Evolutionary conservation across 2,329 filamentous ascomycete genomes (phyloP).

Genomic region (Pseudogymnoascus sp.): DNA sequence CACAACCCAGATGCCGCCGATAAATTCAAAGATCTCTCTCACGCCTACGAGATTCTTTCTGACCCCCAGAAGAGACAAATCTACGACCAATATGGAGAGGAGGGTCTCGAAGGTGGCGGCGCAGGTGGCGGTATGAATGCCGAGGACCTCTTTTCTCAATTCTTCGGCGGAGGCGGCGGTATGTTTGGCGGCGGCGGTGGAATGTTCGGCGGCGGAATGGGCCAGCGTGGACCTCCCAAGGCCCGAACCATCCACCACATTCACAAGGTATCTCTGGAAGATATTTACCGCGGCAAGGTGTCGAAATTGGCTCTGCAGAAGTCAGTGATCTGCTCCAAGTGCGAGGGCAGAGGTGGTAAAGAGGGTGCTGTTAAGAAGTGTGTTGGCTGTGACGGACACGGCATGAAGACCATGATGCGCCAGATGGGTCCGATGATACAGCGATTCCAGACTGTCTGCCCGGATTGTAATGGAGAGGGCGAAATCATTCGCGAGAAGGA

Average conservation of each 20-base stretch:
- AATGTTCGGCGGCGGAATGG: constrained; percentile 71
- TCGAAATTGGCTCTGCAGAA: constrained; percentile 97
- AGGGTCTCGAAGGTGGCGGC: constrained; percentile 83
- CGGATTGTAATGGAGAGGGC: constrained; percentile 94
- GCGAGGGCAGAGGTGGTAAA: constrained; percentile 90
- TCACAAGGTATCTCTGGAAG: constrained; percentile 95
- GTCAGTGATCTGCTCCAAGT: constrained; percentile 93
- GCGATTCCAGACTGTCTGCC: constrained; percentile 98
- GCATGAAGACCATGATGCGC: constrained; percentile 99
- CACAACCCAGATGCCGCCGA: constrained; percentile 89
- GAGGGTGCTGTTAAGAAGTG: constrained; percentile 96
- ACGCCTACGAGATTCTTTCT: constrained; percentile 91
- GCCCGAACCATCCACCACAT: constrained; percentile 96
- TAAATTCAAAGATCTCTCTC: constrained; percentile 96
- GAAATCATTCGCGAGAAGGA: constrained; percentile 97
- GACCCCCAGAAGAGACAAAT: constrained; percentile 84
- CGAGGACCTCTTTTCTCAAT: constrained; percentile 93
- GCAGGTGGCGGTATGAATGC: constrained; percentile 82
- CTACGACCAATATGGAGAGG: constrained; percentile 97
- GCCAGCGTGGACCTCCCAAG: constrained; percentile 72
- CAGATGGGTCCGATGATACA: constrained; percentile 99
- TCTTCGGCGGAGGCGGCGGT: constrained; percentile 68
- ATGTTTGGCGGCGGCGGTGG: constrained; percentile 59
- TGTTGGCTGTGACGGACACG: constrained; percentile 79
- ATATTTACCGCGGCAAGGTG: constrained; percentile 95